phyloP scores from a whole-genome alignment of 2,329 filamentous ascomycete genomes.

The Colletotrichum acutatum region DNA sequence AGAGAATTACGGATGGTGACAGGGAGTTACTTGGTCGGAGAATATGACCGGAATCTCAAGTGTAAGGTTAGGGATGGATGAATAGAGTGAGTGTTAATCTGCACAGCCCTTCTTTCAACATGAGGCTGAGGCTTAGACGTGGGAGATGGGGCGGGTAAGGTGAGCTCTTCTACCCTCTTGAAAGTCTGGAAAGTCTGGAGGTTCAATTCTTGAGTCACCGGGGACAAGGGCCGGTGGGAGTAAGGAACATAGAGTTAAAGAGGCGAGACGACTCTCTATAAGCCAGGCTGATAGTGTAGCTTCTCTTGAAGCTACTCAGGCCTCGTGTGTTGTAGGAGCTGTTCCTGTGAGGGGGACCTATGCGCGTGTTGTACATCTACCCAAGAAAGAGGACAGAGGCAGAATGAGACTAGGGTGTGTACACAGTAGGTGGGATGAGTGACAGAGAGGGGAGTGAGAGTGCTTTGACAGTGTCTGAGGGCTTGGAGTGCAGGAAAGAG shows the following conservation, averaged over 20 bases:
- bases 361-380: too few relatives aligned
- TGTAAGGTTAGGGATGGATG: background rate
- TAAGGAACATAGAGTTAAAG: background rate
- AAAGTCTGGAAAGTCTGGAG: background rate
- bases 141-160: background rate
- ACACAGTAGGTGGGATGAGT: background rate
- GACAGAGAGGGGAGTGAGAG: background rate
- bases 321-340: background rate
- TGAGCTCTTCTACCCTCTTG: background rate
- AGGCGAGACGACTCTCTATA: background rate
- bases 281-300: background rate
- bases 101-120: conserved; percentile 1
- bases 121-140: conserved; percentile 1
- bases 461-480: conserved; percentile 20
- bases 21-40: background rate
- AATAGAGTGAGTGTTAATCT: background rate
- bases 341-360: background rate
- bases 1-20: background rate
- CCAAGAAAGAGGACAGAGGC: too few relatives aligned
- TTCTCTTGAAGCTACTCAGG: background rate
- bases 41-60: background rate
- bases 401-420: too few relatives aligned
- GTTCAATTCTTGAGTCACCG: background rate
- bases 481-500: conserved; percentile 1
- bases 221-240: background rate